Evolutionary conservation across 805 yeast species (phyloP), one percentile per base, ranked within the genome.

Genomic region (Cyberlindnera maclurae): DNA sequence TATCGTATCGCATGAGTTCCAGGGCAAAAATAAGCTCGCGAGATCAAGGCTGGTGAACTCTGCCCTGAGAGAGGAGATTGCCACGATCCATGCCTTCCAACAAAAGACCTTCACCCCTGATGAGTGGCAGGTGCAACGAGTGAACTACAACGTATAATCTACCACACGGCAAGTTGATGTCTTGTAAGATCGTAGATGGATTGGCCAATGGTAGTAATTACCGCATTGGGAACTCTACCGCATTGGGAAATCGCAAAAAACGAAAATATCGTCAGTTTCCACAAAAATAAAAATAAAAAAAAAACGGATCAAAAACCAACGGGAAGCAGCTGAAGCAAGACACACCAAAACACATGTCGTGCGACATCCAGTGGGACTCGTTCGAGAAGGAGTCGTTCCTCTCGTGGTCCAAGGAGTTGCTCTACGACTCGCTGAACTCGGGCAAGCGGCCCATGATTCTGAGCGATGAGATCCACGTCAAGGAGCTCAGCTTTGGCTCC

Each of bases 11-110:
- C 70, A 76, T 33, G 55, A 67, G 16, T 93, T 94, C 59, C 60
- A 69, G 43, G 93, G 93, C 17, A 86, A 87, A 63, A 87, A 86
- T 63, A 84, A 83, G 58, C 67, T 93, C 36, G 75, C 79, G 67
- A 74, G 99, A 55, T 95, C 90, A 52, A 69, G 97, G 48, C 53
- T 88, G 49, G 96, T 94, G 34, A 93, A 93, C 60, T 66, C 58
- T 26, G 78, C 83, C 1, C 68, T 93, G 45, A 80, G 81, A 51
- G 86, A 82, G n/a, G 96, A 89, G 58, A 85, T 93, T 26, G 80
- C 84, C 0, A 62, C 68, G 5, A 89, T 93, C 33, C 99, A 93
- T 62, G 97, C 99, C 0, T 93, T 94, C 59, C 87, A 96, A 1
- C 97, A 93, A 54, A 88, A 86, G 63, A 83, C 77, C 11, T 90